Base-by-base conservation (phyloP, 2,329 filamentous ascomycete species). In the Talaromyces sp. region DNA sequence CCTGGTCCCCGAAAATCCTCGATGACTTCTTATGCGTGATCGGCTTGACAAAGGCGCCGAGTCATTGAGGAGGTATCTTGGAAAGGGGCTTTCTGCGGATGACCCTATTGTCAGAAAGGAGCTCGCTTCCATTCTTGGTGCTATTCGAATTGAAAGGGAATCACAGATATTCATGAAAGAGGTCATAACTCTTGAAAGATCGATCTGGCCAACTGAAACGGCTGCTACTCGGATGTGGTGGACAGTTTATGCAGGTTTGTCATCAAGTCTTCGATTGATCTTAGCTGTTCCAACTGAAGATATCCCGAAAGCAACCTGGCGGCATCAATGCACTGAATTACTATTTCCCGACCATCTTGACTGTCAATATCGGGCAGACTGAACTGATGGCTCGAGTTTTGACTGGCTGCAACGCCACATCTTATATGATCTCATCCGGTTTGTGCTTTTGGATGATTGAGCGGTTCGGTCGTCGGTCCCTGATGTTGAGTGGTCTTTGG, bases 61-160 rank as follows among this genome's bases (percentile, higher is more conserved):
- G 7, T 85, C 17, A 78, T 85, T 43, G 81, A 81, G 2, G 78
- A 79, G 13, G 79, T 84, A 2, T 75, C 79, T 38, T 78, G 82
- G 34, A n/a, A 19, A 43, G 40, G 40, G n/a, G 17, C 40, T 43
- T 43, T 43, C 40, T 43, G 40, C n/a, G 19, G 40, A 19, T 43
- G 40, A 43, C 5, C n/a, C n/a, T 10, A 43, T 43, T 19, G 40
- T 43, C 2, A 11, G 5, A 43, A 43, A 19, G 17, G 40, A 43
- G 40, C 40, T 43, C 40, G 38, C 40, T 19, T 43, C 40, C 40
- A 43, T 43, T 4, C 40, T 43, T 19, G 40, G 40, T 8, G 40
- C 40, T 43, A 43, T 43, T 43, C 40, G 40, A 43, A 43, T 43
- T 43, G 40, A 43, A 4, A 43, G 40, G 4, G 40, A 43, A n/a